A percentile compares a stretch with the other conserved stretches of the same genome.
phyloP scores from a whole-genome alignment of 352 stramenopile species.

The Phytophthora ohioensis region DNA sequence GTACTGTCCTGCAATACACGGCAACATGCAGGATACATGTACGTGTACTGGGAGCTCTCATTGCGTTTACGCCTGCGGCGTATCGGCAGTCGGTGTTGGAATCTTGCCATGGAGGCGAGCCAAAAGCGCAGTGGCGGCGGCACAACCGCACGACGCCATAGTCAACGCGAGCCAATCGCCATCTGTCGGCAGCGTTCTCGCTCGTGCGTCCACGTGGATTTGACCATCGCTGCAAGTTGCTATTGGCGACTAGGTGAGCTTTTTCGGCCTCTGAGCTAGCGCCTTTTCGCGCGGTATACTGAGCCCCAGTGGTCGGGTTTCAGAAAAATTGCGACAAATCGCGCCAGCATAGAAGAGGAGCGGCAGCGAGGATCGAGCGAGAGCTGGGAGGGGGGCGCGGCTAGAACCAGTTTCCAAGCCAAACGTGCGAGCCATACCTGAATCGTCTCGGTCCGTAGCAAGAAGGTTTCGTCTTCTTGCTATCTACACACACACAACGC shows the following conservation, averaged over 20 bases:
- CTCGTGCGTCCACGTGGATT: constrained; percentile 46
- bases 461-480: constrained; percentile 18
- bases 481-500: constrained; percentile 18
- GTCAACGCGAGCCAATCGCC: constrained; percentile 23
- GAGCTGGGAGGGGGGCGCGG: constrained; percentile 28
- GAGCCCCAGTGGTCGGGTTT: constrained; percentile 22
- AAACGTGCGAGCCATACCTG: constrained; percentile 35
- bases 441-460: constrained; percentile 38
- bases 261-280: constrained; percentile 30
- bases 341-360: constrained; percentile 38
- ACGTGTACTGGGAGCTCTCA: background rate
- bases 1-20: too few species aligned
- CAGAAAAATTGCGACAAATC: constrained; percentile 45
- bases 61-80: constrained; percentile 3
- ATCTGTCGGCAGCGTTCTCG: constrained; percentile 32
- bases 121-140: too few species aligned
- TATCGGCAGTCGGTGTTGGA: background rate
- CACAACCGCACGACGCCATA: constrained; percentile 32
- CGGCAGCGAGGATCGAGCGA: constrained; percentile 31
- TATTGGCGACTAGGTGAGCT: constrained; percentile 15
- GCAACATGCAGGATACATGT: background rate
- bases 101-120: background rate
- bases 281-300: constrained; percentile 37
- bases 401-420: constrained; percentile 32
- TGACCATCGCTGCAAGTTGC: constrained; percentile 20